These are phyloP conservation scores for Rhinocladiella mackenziei DNA, from an alignment of 2,329 filamentous ascomycete species.

Conservation along the genomic window DNA sequence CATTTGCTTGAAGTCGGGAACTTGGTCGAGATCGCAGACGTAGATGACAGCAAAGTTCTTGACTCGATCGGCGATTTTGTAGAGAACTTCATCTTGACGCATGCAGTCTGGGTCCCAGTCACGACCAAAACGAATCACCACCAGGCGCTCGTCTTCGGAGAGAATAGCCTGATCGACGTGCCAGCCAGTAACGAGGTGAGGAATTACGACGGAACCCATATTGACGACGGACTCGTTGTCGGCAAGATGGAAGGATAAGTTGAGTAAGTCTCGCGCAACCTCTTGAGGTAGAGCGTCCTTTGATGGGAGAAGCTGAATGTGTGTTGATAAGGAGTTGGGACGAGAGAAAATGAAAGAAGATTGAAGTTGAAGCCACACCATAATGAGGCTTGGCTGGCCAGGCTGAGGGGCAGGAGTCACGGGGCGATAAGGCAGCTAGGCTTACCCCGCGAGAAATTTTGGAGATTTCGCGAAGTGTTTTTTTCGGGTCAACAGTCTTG, in stretches of 20 bases:
- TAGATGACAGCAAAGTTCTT: constrained; percentile 94
- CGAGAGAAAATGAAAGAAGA: constrained; percentile 6
- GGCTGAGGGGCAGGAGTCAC: no score
- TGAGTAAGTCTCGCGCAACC: not conserved
- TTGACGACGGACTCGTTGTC: not conserved
- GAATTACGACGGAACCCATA: constrained; percentile 50
- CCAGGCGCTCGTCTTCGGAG: constrained; percentile 83
- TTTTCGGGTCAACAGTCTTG: not conserved
- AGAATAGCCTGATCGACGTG: constrained; percentile 97
- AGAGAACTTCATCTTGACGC: constrained; percentile 87
- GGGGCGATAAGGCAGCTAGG: no score
- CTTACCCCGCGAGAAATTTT: constrained; percentile 15
- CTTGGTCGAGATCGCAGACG: constrained; percentile 85
- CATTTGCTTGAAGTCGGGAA: constrained; percentile 94
- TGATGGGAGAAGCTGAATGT: not conserved
- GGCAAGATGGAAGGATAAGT: no score
- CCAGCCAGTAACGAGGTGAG: constrained; percentile 88
- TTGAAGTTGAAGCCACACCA: not conserved
- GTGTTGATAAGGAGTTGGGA: not conserved
- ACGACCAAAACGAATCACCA: constrained; percentile 88
- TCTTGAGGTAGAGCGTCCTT: not conserved
- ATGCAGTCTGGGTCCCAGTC: constrained; percentile 68
- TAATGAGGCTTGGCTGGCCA: no score
- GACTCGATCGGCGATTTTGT: constrained; percentile 86
- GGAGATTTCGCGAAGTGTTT: not conserved